These are phyloP conservation scores for Maudiozyma humilis DNA, from an alignment of 1,139 yeast species.

Conservation along the genomic window DNA sequence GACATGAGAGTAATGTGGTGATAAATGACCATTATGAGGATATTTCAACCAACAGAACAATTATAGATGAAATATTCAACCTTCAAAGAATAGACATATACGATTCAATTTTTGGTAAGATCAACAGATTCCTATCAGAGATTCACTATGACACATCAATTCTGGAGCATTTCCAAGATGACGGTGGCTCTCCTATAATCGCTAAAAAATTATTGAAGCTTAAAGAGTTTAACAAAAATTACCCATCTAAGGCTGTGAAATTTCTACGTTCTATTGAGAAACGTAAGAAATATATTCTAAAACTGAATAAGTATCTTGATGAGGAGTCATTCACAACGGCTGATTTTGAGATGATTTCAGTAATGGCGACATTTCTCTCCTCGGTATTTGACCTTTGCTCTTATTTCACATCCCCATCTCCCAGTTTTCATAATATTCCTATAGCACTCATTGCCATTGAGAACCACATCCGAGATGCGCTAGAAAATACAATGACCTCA, in stretches of 20 bases:
- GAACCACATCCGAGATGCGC: conserved; percentile 4
- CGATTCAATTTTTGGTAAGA: conserved; percentile 14
- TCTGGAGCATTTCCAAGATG: conserved; percentile 5
- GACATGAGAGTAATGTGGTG: neutral
- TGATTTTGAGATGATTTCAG: conserved; percentile 9
- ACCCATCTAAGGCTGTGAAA: conserved; percentile 10
- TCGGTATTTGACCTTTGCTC: conserved; percentile 2
- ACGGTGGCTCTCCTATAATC: conserved; percentile 1
- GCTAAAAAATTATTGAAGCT: neutral
- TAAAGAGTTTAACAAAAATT: conserved; percentile 5
- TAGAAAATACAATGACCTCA: conserved; percentile 4
- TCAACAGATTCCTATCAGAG: conserved; percentile 12
- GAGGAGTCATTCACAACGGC: conserved; percentile 11
- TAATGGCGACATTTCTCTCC: conserved; percentile 1
- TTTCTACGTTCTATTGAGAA: conserved; percentile 10
- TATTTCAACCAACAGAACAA: neutral
- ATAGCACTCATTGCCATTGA: conserved; percentile 8
- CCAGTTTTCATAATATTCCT: conserved; percentile 9
- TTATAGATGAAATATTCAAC: conserved; percentile 12
- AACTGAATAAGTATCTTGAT: conserved; percentile 8
- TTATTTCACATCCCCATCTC: neutral
- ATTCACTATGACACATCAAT: conserved; percentile 5
- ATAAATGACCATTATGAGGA: neutral
- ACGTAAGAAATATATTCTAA: conserved; percentile 8
- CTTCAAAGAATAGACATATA: conserved; percentile 10